Percentiles rank a stretch among this genome's conserved stretches.
These are phyloP conservation scores for Cyberlindnera americana DNA, from an alignment of 805 yeast species.

Conservation along the genomic window DNA sequence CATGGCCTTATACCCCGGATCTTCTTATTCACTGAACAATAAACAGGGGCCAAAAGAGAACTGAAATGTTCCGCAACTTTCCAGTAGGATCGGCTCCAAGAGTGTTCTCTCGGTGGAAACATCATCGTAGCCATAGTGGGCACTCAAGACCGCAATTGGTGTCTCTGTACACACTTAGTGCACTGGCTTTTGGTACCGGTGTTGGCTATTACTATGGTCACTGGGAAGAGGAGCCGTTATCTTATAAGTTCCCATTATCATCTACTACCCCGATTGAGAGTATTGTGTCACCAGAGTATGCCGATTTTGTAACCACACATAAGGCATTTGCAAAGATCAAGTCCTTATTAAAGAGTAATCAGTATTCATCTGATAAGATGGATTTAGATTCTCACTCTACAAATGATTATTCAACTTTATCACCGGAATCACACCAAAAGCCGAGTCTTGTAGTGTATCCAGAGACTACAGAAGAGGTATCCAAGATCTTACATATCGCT, in stretches of 20 bases:
- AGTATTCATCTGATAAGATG: conserved; percentile 26
- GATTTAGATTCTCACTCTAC: conserved; percentile 43
- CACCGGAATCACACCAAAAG: conserved; percentile 37
- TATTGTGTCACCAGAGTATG: conserved; percentile 17
- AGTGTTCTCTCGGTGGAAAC: not conserved
- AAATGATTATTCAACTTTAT: conserved; percentile 47
- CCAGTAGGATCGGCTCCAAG: no score
- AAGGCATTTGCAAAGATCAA: conserved; percentile 17
- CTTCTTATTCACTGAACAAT: no score
- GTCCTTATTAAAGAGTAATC: conserved; percentile 10
- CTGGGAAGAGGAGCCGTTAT: conserved; percentile 13
- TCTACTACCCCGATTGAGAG: conserved; percentile 21
- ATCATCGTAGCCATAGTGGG: conserved; percentile 2
- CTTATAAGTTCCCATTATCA: conserved; percentile 16
- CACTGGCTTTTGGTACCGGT: conserved; percentile 8
- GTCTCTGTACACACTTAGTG: conserved; percentile 6
- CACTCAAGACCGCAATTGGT: not conserved
- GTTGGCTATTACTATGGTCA: conserved; percentile 18
- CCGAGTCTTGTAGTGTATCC: conserved; percentile 53
- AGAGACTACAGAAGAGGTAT: conserved; percentile 50
- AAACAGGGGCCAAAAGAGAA: no score
- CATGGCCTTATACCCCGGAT: no score
- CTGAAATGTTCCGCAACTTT: no score
- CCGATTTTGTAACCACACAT: conserved; percentile 10
- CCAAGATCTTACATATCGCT: conserved; percentile 48